A percentile compares a stretch with the other conserved stretches of the same genome.
These are phyloP conservation scores for Castanea mollissima DNA, from an alignment of 306 rosid species.

Conservation along the genomic window DNA sequence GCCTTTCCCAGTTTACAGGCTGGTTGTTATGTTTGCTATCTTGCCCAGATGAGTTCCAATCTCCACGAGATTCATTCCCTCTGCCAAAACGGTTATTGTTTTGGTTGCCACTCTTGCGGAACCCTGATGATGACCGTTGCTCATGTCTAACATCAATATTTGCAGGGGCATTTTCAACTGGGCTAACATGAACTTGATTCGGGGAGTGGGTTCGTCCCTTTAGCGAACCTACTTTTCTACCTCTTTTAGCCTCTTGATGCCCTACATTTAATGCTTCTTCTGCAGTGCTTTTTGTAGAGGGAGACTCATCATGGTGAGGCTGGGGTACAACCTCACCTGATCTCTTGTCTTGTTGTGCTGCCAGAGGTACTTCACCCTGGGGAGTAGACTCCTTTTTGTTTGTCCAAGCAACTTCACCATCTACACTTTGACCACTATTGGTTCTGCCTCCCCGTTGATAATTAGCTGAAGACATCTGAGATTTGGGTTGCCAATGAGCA, in stretches of 20 bases:
- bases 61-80: constrained; percentile 65
- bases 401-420: constrained; percentile 32
- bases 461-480: constrained; percentile 45
- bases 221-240: constrained; percentile 45
- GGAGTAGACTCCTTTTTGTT: constrained; percentile 30
- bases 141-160: constrained; percentile 54
- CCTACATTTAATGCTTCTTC: constrained; percentile 43
- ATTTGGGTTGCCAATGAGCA: constrained; percentile 89
- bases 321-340: constrained; percentile 26
- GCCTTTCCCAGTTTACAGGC: constrained; percentile 64
- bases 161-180: constrained; percentile 43
- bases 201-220: constrained; percentile 57
- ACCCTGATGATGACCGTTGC: constrained; percentile 53
- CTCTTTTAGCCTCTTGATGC: constrained; percentile 53
- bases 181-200: constrained; percentile 33
- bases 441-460: constrained; percentile 41
- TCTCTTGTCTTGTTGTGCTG: constrained; percentile 27
- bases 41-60: constrained; percentile 57
- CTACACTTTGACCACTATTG: constrained; percentile 39
- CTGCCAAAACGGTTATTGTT: constrained; percentile 48
- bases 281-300: constrained; percentile 36
- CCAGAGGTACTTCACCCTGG: constrained; percentile 34
- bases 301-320: constrained; percentile 38
- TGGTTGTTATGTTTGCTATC: constrained; percentile 54
- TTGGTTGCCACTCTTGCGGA: constrained; percentile 59